These are phyloP conservation scores for Chenopodium suecicum DNA, from an alignment of 148 eudicot genomes.

Conservation along the genomic window DNA sequence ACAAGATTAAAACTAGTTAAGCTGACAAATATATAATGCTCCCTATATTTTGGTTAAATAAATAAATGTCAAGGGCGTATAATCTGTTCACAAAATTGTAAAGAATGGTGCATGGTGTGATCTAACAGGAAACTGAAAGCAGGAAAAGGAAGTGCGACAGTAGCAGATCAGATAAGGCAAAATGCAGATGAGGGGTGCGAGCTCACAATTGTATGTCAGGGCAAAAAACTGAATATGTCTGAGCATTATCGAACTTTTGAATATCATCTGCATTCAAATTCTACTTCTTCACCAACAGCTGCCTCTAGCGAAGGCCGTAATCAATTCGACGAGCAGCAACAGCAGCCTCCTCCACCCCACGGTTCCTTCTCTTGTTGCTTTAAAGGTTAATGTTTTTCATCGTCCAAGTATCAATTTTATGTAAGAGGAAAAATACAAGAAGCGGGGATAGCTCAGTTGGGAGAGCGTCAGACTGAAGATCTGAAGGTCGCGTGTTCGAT, in stretches of 20 bases:
- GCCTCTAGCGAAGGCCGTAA: background rate
- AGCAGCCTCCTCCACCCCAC: slow-evolving; percentile 12
- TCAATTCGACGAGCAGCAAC: slow-evolving; percentile 3
- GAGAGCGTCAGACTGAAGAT: slow-evolving; percentile 57
- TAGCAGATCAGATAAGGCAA: slow-evolving; percentile 48
- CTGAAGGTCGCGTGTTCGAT: slow-evolving; percentile 95
- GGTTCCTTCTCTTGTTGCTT: slow-evolving; percentile 38
- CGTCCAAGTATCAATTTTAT: too few species aligned
- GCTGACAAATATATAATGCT: too few species aligned
- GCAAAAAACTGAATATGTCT: slow-evolving; percentile 39
- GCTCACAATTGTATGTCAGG: slow-evolving; percentile 67
- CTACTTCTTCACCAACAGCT: background rate
- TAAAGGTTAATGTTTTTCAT: background rate
- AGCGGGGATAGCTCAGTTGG: slow-evolving; percentile 48
- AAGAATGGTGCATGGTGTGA: background rate
- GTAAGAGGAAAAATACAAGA: background rate
- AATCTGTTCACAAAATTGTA: background rate
- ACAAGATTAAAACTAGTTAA: too few species aligned
- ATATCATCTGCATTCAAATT: background rate
- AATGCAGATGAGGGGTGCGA: slow-evolving; percentile 48
- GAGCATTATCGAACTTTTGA: background rate
- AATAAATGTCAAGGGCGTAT: too few species aligned
- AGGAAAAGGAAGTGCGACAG: slow-evolving; percentile 50
- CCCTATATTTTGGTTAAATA: too few species aligned
- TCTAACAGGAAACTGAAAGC: slow-evolving; percentile 53